Base-by-base conservation (phyloP, 2,329 filamentous ascomycete genomes). In the Rhinocladiella similis region DNA sequence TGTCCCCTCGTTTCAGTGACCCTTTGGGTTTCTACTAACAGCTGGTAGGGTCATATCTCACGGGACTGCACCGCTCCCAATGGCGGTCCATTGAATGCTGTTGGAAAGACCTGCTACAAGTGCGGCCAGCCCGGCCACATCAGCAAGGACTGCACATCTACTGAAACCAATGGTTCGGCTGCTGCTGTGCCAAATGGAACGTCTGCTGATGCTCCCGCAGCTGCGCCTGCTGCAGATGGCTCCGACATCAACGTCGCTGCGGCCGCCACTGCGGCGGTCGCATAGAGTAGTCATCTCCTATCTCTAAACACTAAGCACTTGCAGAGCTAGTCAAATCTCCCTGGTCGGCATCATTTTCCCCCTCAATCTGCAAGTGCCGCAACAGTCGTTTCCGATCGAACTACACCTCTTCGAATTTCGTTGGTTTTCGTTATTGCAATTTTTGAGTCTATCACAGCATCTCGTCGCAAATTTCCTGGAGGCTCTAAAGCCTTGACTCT, bases 31-130 rank as follows among this genome's bases (percentile, higher is more conserved):
- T 14, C 47, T 27, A 27, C 35, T 49, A 56, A 66, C 57, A 27
- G 47, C 39, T 42, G 61, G 5, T 58, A 77, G 66, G 91, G 91
- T 50, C 91, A 96, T 78, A 96, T 96, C 75, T 95, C 90, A 56
- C 83, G 87, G 68, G 94, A 99, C 77, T 99, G 94, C 82, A 96
- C 92, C 46, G 91, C 93, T 60, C 93, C 94, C 63, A 97, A 97
- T 74, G 94, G 94, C 55, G 94, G 94, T 20, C 91, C 93, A 46
- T 82, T 97, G 65, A 97, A 94, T 83, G 95, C 91, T 63, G 91
- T 90, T 62, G 93, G 93, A 71, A 99, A 97, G 86, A 96, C 92
- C 63, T 99, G 94, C 85, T 99, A 99, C 81, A 89, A 92, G 75
- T 99, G 94, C 73, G 91, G 93, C 65, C 90, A 97, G 79, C 86